Base-by-base conservation (phyloP, 257 asterid genomes). In the Forsythia suspensa region DNA sequence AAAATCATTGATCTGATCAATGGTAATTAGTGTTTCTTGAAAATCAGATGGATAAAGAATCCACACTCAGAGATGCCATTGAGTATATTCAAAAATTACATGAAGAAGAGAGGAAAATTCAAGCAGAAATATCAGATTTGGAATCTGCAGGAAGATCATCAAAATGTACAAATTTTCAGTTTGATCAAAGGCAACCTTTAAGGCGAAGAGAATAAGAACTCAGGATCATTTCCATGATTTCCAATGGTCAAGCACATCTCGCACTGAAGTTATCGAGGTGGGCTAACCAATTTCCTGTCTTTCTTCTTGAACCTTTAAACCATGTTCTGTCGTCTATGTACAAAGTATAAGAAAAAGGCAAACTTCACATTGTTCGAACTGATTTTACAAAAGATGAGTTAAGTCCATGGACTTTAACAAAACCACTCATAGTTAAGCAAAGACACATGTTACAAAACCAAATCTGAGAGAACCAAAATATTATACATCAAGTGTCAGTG, bases 61-160 rank as follows among this genome's bases (percentile, higher is more conserved):
- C 98, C 6, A 92, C 88, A 2, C 84, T 92, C 52, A 92, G 89
- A 81, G 98, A 94, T 77, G 98, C 98, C 1, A 94, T 94, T 38
- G 94, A 85, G 73, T 88, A 92, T 74, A 94, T 94, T 61, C 83
- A 88, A 72, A 76, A 88, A 9, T 78, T 94, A 70, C 92, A 89
- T 0, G 90, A 88, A 0, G 90, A 92, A 71, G 92, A 94, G 89
- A 82, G 80, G 75, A 81, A 75, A 52, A 86, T 92, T 65, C 76
- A 84, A 74, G 84, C 84, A 0, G 97, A 95, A 71, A 91, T 95
- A 15, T 61, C 81, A 13, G 91, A 91, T 68, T 65, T 92, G 66
- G 98, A 95, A 77, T 79, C 84, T 1, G 29, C 34, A 5, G 81
- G 82, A 12, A 74, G 59, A 21, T 41, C 85, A 65, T 51, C 80